Conservation (phyloP, 2,329 filamentous ascomycete species). For the Triangularia verruculosa region DNA sequence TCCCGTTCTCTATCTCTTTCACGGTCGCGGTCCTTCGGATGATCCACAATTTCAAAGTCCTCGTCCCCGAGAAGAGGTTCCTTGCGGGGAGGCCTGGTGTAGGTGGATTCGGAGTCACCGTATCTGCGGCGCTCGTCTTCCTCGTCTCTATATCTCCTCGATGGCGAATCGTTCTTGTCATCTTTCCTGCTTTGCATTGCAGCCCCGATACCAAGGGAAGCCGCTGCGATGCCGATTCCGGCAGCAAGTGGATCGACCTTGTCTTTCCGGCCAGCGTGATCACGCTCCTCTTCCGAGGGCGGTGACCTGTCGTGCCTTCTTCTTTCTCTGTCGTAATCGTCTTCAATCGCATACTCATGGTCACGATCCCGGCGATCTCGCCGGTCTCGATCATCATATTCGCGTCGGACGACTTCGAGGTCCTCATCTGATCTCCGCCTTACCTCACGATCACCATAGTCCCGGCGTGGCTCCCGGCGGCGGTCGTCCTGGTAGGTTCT, state of each 20-base stretch:
- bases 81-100: conserved; percentile 18
- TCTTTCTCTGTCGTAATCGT: conserved; percentile 20
- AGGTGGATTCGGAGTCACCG: conserved; percentile 17
- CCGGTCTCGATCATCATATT: conserved; percentile 22
- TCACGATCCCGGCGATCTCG: conserved; percentile 13
- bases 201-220: conserved; percentile 44
- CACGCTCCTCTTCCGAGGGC: conserved; percentile 36
- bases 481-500: conserved; percentile 41
- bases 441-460: conserved; percentile 27
- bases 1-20: not conserved
- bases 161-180: conserved; percentile 31
- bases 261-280: conserved; percentile 38
- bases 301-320: conserved; percentile 22
- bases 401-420: conserved; percentile 21
- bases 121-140: conserved; percentile 13
- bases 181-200: conserved; percentile 39
- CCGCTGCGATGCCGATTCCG: conserved; percentile 48
- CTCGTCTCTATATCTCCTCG: conserved; percentile 17
- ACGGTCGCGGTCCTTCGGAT: conserved; percentile 24
- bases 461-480: conserved; percentile 33
- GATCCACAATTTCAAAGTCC: conserved; percentile 29
- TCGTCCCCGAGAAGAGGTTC: conserved; percentile 27
- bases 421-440: conserved; percentile 32
- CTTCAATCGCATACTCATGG: conserved; percentile 11
- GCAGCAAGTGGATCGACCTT: conserved; percentile 47